Conservation (phyloP, 345 rosid species). For the Lepidium sativum region DNA sequence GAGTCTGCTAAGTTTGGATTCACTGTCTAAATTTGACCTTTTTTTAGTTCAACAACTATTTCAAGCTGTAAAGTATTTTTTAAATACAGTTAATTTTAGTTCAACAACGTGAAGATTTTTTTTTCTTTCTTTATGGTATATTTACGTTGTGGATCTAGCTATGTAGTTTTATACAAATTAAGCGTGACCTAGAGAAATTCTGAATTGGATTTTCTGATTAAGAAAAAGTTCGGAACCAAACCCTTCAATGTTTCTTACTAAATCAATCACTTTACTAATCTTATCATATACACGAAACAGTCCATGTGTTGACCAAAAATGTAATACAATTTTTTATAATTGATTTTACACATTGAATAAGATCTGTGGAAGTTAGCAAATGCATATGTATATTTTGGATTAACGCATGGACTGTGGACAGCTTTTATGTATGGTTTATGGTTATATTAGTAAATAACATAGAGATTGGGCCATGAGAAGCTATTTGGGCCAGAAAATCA, state of each 20-base stretch:
- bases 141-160: not conserved
- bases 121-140: not conserved
- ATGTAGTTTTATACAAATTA: not conserved
- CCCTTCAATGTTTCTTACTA: not conserved
- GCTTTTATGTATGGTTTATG: not conserved
- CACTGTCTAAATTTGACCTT: not conserved
- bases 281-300: not conserved
- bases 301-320: not conserved
- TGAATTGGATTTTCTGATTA: not conserved
- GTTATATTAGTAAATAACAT: not conserved
- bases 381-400: not conserved
- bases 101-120: not conserved
- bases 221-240: not conserved
- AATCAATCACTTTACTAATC: not conserved
- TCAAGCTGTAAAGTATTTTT: not conserved
- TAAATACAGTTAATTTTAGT: not conserved
- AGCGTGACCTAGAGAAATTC: not conserved
- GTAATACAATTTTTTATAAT: not conserved
- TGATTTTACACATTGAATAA: not conserved
- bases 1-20: slow-evolving; percentile 16
- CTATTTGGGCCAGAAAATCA: not conserved
- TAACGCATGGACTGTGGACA: not conserved
- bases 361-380: not conserved
- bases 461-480: not conserved
- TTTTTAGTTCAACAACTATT: slow-evolving; percentile 2